A percentile compares a stretch with the other conserved stretches of the same genome.
phyloP scores from a whole-genome alignment of 345 rosid genomes.

The Euphorbia peplus region DNA sequence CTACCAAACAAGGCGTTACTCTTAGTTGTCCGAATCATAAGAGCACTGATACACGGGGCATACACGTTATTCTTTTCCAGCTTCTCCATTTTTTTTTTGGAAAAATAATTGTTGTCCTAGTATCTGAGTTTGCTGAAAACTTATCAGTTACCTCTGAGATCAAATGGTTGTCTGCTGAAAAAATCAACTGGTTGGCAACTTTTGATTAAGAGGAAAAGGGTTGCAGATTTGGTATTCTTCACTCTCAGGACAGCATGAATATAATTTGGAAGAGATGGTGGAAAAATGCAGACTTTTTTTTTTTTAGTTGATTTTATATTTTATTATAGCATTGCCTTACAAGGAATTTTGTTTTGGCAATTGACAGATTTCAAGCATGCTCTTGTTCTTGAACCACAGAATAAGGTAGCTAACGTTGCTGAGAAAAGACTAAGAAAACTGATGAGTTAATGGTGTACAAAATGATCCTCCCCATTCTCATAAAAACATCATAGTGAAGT shows the following conservation, averaged over 20 bases:
- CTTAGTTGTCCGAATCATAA: not conserved
- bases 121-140: not conserved
- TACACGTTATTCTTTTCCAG: not conserved
- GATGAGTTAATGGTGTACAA: slow-evolving; percentile 39
- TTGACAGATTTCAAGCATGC: slow-evolving; percentile 83
- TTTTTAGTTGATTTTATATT: not conserved
- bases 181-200: not conserved
- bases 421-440: slow-evolving; percentile 65
- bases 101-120: not conserved
- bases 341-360: not conserved
- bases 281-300: not conserved
- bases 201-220: not conserved
- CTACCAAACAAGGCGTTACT: not conserved
- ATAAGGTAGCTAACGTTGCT: slow-evolving; percentile 62
- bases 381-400: slow-evolving; percentile 84
- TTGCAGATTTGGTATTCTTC: not conserved
- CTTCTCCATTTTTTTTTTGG: not conserved
- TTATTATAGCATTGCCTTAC: no score
- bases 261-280: no score
- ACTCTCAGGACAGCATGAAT: not conserved
- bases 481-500: not conserved
- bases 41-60: not conserved
- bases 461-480: not conserved
- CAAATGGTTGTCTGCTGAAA: not conserved
- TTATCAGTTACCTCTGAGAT: not conserved